Conservation (phyloP, 148 eudicot species). For the Rhododendron griersonianum region DNA sequence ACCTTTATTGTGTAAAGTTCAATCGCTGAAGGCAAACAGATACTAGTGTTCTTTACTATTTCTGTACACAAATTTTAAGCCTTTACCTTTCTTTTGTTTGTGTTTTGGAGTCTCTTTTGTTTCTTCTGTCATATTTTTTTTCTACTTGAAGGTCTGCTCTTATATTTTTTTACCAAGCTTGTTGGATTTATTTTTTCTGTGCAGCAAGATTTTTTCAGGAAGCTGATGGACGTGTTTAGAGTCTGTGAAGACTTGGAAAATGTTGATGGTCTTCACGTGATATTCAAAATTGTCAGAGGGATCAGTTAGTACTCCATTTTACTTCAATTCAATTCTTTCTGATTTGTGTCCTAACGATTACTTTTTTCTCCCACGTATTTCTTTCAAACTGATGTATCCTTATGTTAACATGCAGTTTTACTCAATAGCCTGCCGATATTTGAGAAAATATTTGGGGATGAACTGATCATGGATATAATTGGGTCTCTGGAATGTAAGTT, state of each 20-base stretch:
- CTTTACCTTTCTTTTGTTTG: neutral
- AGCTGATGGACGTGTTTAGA: slow-evolving; percentile 81
- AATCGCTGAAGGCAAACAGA: neutral
- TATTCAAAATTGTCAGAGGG: slow-evolving; percentile 80
- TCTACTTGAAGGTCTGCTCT: neutral
- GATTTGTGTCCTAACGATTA: neutral
- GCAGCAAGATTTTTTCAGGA: slow-evolving; percentile 86
- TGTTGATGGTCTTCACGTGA: slow-evolving; percentile 72
- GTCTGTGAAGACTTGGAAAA: slow-evolving; percentile 86
- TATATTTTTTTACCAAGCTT: neutral
- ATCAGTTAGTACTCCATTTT: slow-evolving; percentile 51
- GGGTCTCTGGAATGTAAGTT: slow-evolving; percentile 94
- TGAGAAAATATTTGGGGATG: slow-evolving; percentile 86
- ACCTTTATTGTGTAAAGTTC: neutral
- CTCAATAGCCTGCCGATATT: slow-evolving; percentile 78
- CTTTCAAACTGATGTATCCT: slow-evolving; percentile 1
- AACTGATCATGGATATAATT: slow-evolving; percentile 73
- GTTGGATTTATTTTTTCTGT: slow-evolving; percentile 14
- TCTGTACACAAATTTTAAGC: neutral
- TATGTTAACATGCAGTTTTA: slow-evolving; percentile 61
- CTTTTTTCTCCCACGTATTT: neutral
- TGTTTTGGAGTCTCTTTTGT: neutral
- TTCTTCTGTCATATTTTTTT: neutral
- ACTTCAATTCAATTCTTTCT: slow-evolving; percentile 1
- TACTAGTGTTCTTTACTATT: neutral